Evolutionary conservation across 1,284 basidiomycete genomes (phyloP).

Genomic region (Boletus semigastroideus): DNA sequence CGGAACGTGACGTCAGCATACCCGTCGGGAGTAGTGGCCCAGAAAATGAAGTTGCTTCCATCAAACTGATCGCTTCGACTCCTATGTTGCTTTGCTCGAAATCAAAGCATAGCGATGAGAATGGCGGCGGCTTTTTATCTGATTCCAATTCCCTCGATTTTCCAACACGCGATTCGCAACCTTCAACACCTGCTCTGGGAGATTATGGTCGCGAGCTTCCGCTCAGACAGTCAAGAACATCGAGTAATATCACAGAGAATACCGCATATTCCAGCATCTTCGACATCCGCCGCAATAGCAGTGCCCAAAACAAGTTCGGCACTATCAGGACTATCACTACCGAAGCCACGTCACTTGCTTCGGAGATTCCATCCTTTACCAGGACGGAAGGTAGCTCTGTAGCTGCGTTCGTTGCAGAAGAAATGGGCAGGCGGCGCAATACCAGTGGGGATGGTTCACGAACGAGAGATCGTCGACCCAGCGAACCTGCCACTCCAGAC

Average conservation of each 20-base stretch:
- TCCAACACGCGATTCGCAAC: constrained; percentile 26
- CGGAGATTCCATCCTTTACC: constrained; percentile 58
- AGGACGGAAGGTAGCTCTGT: constrained; percentile 60
- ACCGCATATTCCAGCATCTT: constrained; percentile 66
- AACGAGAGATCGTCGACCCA: constrained; percentile 56
- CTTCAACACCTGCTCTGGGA: constrained; percentile 22
- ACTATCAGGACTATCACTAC: constrained; percentile 79
- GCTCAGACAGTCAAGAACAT: constrained; percentile 47
- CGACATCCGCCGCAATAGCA: constrained; percentile 47
- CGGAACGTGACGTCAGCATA: constrained; percentile 24
- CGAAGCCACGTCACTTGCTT: constrained; percentile 63
- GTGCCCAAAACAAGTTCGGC: constrained; percentile 59
- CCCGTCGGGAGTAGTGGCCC: constrained; percentile 23
- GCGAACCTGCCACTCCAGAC: constrained; percentile 60
- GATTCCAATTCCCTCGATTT: constrained; percentile 30
- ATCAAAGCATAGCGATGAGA: constrained; percentile 27
- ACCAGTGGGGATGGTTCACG: constrained; percentile 33
- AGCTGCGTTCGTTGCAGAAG: constrained; percentile 44
- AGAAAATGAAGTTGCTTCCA: constrained; percentile 37
- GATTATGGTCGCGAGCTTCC: constrained; percentile 43
- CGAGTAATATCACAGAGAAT: constrained; percentile 53
- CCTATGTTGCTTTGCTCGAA: constrained; percentile 49
- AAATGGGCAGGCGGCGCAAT: constrained; percentile 42
- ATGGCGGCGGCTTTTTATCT: constrained; percentile 32
- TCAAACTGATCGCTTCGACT: constrained; percentile 39